Base-by-base conservation (phyloP, 148 eudicot genomes). In the Limonium bicolor region DNA sequence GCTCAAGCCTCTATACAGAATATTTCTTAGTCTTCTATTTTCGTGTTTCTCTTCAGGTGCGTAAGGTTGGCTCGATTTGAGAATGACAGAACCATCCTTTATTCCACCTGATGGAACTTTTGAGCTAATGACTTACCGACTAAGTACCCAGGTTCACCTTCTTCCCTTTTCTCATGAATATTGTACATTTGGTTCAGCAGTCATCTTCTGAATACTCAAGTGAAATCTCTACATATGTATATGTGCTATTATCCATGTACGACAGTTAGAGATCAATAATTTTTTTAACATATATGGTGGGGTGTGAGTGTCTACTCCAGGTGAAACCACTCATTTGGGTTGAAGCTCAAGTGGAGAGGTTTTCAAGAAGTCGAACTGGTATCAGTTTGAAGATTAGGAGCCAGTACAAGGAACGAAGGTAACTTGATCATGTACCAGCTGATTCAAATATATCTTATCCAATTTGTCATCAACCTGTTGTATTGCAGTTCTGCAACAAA, bases 301-400 rank as follows among this genome's bases (percentile, higher is more conserved):
- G n/a, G n/a, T n/a, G n/a, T n/a, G n/a, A n/a, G n/a, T n/a, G n/a
- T n/a, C n/a, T n/a, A n/a, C n/a, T n/a, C n/a, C 59, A 90, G 97
- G 97, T 90, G 33, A 90, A 80, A 63, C 97, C 97, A 38, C 73
- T 90, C 15, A 73, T 90, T 64, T 90, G 97, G 97, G 92, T 90
- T 26, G 97, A 90, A 68, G 95, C 97, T 73, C 95, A 80, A 53
- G 63, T 84, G 2, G 97, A 90, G 64, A 77, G 67, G 65, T 76
- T 70, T 53, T 84, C 97, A 31, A 77, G 72, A 70, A 90, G 95
- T 60, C 94, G 97, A 47, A 77, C 84, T 47, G 97, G 80, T 61
- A 69, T 90, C 20, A 75, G 63, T 71, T 80, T 90, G 27, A 84
- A 90, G 65, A 95, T 92, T 10, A 64, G 95, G 29, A 80, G 95